Evolutionary conservation across 2,329 filamentous ascomycete genomes (phyloP), one percentile per base, ranked within the genome.

Genomic region (Aspergillus uvarum): DNA sequence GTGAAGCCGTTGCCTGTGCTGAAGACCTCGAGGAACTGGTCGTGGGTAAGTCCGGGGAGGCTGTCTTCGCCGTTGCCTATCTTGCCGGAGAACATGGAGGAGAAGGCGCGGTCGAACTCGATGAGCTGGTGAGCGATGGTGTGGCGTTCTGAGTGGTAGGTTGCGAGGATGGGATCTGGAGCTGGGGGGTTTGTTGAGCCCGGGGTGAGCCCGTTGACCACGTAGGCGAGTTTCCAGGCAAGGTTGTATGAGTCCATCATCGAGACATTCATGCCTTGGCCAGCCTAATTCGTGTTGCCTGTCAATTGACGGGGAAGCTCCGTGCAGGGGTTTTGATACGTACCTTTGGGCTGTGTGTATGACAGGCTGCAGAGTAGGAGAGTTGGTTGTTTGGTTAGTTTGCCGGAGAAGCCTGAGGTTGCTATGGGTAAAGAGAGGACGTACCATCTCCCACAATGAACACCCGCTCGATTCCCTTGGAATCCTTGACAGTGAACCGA

Each of bases 191-290:
- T 31, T 7, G 42, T 47, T 5, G 64, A 59, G 16, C 61, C 32
- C n/a, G 73, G 68, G 51, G 74, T 68, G 42, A 77, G 68, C 2
- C 77, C 77, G 19, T 75, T 67, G 50, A 79, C 65, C 4, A 71
- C 70, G 52, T 74, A 71, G 24, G 67, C 70, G 6, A 79, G 64
- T 59, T 79, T 79, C 77, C 76, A 78, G 3, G 72, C 75, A 4
- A 79, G 66, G 32, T 79, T 79, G 68, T 74, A 72, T 0, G 70
- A 76, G 63, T 79, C 89, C 54, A 90, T 80, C 77, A 92, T 91
- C 3, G 88, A 89, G 0, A 89, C 89, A 70, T 92, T 92, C 89
- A 92, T 92, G 31, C 89, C 89, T 74, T 91, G 89, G 1, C 89
- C 89, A 32, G 89, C 89, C 79, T 78, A 29, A 29, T 35, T 35